Evolutionary conservation across 371 early-diverging fungal genomes (phyloP).

Genomic region (Cokeromyces recurvatus): DNA sequence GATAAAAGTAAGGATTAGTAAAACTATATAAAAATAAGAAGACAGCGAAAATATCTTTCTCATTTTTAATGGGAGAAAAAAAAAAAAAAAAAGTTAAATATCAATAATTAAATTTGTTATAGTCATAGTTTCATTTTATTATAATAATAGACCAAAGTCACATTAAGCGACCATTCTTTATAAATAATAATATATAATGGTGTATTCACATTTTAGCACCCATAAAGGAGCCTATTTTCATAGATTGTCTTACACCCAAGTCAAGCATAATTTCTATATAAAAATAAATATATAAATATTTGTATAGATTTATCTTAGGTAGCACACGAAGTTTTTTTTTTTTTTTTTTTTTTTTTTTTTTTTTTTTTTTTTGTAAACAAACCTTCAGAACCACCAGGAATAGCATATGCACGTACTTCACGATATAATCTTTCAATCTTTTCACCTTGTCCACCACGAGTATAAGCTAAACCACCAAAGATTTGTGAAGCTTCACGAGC

Average conservation of each 20-base stretch:
- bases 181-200: no score
- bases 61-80: background rate
- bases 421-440: slow-evolving; percentile 65
- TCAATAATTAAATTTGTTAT: no score
- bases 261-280: slow-evolving; percentile 60
- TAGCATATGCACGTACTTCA: slow-evolving; percentile 63
- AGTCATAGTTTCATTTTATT: no score
- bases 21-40: slow-evolving; percentile 3
- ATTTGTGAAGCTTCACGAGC: slow-evolving; percentile 72
- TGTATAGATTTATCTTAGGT: background rate
- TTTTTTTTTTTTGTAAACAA: no score
- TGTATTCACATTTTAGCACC: slow-evolving; percentile 54
- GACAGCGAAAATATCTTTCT: slow-evolving; percentile 3
- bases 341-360: no score
- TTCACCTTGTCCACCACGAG: slow-evolving; percentile 66
- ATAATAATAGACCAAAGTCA: no score
- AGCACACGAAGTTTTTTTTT: no score
- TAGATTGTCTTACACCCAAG: slow-evolving; percentile 63
- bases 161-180: no score
- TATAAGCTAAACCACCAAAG: slow-evolving; percentile 66
- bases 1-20: background rate
- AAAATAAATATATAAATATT: background rate
- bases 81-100: no score
- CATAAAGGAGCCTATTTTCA: slow-evolving; percentile 63
- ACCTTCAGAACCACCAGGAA: slow-evolving; percentile 66